A percentile compares a stretch with the other conserved stretches of the same genome.
These are phyloP conservation scores for Candida jianshihensis DNA, from an alignment of 805 yeast species.

Conservation along the genomic window DNA sequence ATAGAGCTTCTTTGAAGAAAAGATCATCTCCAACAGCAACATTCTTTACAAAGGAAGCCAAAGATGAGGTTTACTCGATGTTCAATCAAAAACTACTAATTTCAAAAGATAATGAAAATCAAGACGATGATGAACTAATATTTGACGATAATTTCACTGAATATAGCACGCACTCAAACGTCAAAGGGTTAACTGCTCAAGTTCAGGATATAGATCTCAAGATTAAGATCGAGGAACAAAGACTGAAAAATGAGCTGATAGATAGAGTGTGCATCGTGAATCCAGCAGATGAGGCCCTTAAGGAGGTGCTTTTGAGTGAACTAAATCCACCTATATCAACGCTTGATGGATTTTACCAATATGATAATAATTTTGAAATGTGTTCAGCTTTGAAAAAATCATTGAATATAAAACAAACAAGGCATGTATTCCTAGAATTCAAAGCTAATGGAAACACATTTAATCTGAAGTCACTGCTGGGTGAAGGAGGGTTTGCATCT, in stretches of 20 bases:
- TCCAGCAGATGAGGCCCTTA: conserved; percentile 40
- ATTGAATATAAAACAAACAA: conserved; percentile 25
- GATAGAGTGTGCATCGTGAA: conserved; percentile 21
- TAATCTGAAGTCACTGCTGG: conserved; percentile 51
- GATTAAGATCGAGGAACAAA: conserved; percentile 1
- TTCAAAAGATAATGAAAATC: conserved; percentile 19
- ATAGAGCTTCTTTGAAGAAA: conserved; percentile 12
- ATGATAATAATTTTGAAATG: conserved; percentile 28
- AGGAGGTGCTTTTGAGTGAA: conserved; percentile 30
- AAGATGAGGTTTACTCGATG: conserved; percentile 68
- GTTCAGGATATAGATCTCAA: conserved; percentile 4
- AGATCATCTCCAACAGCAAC: conserved; percentile 76
- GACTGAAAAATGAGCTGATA: not conserved
- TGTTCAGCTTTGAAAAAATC: conserved; percentile 27
- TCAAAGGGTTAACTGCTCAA: conserved; percentile 31
- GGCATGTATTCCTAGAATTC: conserved; percentile 36
- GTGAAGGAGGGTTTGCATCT: conserved; percentile 75
- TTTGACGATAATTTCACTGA: conserved; percentile 28
- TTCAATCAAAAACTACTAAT: conserved; percentile 54
- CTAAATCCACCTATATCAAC: conserved; percentile 30
- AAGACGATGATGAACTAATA: conserved; percentile 12
- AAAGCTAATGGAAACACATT: conserved; percentile 36
- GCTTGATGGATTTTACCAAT: conserved; percentile 26
- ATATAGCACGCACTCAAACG: conserved; percentile 24
- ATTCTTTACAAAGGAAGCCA: conserved; percentile 65